These are phyloP conservation scores for Rosa rugosa DNA, from an alignment of 306 rosid genomes.

Conservation along the genomic window DNA sequence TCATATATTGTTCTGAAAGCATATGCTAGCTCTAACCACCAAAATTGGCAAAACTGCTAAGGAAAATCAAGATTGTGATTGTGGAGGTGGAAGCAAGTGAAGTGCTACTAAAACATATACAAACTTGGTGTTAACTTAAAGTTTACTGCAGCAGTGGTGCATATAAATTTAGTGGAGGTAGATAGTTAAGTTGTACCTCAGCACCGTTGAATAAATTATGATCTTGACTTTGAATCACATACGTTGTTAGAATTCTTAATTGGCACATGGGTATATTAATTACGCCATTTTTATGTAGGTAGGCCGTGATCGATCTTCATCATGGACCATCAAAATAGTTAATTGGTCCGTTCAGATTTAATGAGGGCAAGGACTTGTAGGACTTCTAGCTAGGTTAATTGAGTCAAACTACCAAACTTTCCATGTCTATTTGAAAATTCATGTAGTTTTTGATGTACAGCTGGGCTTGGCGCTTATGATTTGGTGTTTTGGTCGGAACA, in stretches of 20 bases:
- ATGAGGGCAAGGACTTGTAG: background rate
- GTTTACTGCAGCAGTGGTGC: constrained; percentile 4
- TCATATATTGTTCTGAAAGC: too few species aligned
- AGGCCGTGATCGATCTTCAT: background rate
- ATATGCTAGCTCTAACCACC: constrained; percentile 2
- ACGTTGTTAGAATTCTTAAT: background rate
- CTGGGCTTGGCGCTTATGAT: background rate
- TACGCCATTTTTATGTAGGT: background rate
- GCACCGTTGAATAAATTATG: constrained; percentile 14
- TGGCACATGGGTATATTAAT: background rate
- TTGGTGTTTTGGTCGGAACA: background rate
- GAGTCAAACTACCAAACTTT: background rate
- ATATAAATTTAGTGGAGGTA: background rate
- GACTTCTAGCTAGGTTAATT: background rate
- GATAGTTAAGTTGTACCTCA: background rate
- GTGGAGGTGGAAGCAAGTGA: background rate
- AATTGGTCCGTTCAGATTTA: background rate
- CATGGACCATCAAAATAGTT: constrained; percentile 1
- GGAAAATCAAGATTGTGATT: background rate
- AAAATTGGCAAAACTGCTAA: background rate
- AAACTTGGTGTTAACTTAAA: background rate
- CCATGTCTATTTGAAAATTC: background rate
- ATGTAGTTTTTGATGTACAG: background rate
- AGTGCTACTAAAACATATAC: background rate
- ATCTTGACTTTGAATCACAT: background rate